Base-by-base conservation (phyloP, 768 basidiomycete species). In the Clitopilus passeckerianus region DNA sequence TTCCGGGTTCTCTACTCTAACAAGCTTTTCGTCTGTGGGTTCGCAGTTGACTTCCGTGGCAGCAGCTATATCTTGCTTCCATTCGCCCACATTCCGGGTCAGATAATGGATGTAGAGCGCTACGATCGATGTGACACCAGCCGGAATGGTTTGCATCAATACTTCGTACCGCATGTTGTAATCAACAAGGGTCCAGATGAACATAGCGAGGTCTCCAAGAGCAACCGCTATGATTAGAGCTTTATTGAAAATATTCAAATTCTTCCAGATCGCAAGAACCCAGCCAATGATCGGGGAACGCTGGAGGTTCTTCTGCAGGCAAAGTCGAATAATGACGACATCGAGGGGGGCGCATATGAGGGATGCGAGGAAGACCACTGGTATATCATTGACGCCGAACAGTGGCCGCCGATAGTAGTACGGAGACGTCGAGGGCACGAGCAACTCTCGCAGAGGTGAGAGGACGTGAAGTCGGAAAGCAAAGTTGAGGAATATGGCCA, bases 291-390 rank as follows among this genome's bases (percentile, higher is more conserved):
- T 41, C 14, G 37, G 37, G n/a, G 37, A 12, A 15, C 14, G 12
- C 37, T 41, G 3, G 10, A n/a, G 12, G n/a, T 14, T 41, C 37
- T 41, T 41, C 46, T 70, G 70, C 30, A 66, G 61, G 1, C 64
- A 67, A 7, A 72, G 63, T 16, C 71, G 66, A 16, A 66, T 68
- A 27, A 60, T 57, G 1, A 68, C 65, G 14, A 68, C 68, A 41
- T 71, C 67, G 22, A 72, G 60, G 27, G 70, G 71, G 16, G 66
- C 64, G 18, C 58, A 58, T 24, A 72, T 41, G 1, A 61, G 4
- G 8, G 68, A 65, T 15, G 41, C 57, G 6, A 68, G 34, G 8
- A 70, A 22, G 18, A 60, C 23, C 6, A 65, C 37, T 41, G n/a
- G 37, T 2, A 41, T 9, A 5, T 4, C 37, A 41, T 30, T 3